Evolutionary conservation across 192 early-diverging fungal species (phyloP).

Genomic region (Phlyctochytrium bullatum): DNA sequence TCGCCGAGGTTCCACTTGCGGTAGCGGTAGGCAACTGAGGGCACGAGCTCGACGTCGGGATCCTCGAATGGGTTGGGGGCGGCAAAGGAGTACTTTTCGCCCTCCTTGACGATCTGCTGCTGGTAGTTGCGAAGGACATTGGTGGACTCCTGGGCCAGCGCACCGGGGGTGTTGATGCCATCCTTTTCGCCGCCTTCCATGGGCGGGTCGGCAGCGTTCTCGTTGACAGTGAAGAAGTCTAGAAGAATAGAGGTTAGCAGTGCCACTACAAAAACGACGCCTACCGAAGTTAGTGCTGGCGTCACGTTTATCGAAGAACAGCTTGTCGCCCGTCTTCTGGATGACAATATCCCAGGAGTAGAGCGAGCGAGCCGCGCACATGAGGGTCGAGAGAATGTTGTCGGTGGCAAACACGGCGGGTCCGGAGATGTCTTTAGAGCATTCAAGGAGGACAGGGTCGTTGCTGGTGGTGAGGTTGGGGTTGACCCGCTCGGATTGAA

Average conservation of each 20-base stretch:
- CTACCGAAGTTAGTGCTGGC: slow-evolving; percentile 68
- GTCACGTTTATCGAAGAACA: slow-evolving; percentile 90
- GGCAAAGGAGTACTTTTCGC: slow-evolving; percentile 52
- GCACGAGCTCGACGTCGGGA: slow-evolving; percentile 45
- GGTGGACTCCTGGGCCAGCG: slow-evolving; percentile 85
- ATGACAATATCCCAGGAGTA: slow-evolving; percentile 97
- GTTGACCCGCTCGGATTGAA: slow-evolving; percentile 62
- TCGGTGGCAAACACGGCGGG: slow-evolving; percentile 88
- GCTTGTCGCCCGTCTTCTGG: slow-evolving; percentile 72
- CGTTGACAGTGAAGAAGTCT: slow-evolving; percentile 91
- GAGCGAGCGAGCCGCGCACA: slow-evolving; percentile 86
- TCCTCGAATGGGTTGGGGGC: slow-evolving; percentile 75
- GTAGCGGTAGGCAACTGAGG: slow-evolving; percentile 82
- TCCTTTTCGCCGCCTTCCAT: slow-evolving; percentile 86
- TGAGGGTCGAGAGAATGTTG: slow-evolving; percentile 82
- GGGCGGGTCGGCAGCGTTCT: slow-evolving; percentile 90
- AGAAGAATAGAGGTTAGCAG: slow-evolving; percentile 11
- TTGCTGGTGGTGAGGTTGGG: slow-evolving; percentile 80
- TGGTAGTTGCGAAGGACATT: slow-evolving; percentile 82
- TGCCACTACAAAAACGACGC: slow-evolving; percentile 4
- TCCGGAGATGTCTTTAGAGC: slow-evolving; percentile 32
- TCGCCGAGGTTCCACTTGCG: slow-evolving; percentile 79
- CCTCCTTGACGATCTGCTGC: slow-evolving; percentile 65
- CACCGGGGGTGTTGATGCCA: slow-evolving; percentile 78
- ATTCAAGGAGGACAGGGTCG: slow-evolving; percentile 75